Evolutionary conservation across 352 stramenopile genomes (phyloP), one percentile per base, ranked within the genome.

Genomic region (Phytophthora sp.): DNA sequence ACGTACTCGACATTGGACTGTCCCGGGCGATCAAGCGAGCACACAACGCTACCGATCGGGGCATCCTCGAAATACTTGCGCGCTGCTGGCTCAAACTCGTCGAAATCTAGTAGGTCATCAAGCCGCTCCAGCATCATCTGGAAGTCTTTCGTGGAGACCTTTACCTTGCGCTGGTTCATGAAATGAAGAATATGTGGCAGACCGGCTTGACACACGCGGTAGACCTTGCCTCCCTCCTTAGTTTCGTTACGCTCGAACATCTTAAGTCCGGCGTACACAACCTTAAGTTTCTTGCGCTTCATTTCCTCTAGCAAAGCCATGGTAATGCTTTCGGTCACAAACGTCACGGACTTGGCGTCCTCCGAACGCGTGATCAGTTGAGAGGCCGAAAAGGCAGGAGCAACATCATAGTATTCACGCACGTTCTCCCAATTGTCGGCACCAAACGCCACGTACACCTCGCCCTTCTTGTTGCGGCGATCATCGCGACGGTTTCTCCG

Each of bases 261-360:
- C 69, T 97, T 96, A 27, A 98, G 76, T 5, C 94, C 94, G 18
- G 91, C 89, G 71, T 97, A 96, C 18, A 98, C 84, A 41, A 98
- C 80, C 65, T 96, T 88, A 37, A 96, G 58, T 51, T 93, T 87
- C 77, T 95, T 87, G 31, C 81, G 71, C 71, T 95, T 89, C 87
- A 95, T 94, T 66, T 91, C 69, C 49, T 90, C 82, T 10, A 95
- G 58, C 37, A 96, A 54, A 58, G 81, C 72, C 68, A 82, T 89
- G 12, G 87, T 92, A 50, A 96, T 94, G 55, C 81, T 93, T 71
- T 90, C 69, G 12, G 85, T 91, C 45, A 96, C 84, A 58, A 96
- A 94, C 11, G 85, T 94, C 12, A 96, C 73, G 3, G 85, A 87
- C 54, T 96, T 94, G 18, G 83, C 79, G 35, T 95, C 91, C 43